Base-by-base conservation (phyloP, 345 rosid genomes). In the Brassica cretica region DNA sequence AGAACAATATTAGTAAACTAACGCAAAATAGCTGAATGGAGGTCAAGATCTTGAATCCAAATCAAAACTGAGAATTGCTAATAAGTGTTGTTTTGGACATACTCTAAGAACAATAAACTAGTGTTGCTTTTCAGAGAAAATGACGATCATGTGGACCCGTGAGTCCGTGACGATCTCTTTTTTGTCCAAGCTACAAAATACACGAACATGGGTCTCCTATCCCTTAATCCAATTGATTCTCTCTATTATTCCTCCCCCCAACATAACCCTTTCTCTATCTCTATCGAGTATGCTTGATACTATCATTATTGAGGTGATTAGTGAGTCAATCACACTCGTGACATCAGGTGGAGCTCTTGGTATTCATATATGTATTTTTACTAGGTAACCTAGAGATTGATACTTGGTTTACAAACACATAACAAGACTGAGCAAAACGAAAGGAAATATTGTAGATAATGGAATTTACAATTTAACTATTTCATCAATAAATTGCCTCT, bases 1-100 rank as follows among this genome's bases (percentile, higher is more conserved):
- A 60, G 64, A 12, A 60, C 64, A 60, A 10, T 60, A 32, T 4
- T 8, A 12, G 32, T 25, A 21, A 63, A 53, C 33, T 21, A 65
- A 53, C 21, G 58, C 18, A 53, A 5, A 24, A 35, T 32, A 35
- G 21, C 2, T 35, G 0, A 15, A 25, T 37, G 66, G 29, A 24
- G 25, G 16, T 74, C 66, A 44, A 58, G 15, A 59, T 67, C 49
- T 67, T 75, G 49, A 67, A 25, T 76, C 73, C 33, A 68, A 68
- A 59, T 39, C 60, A 59, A 56, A 68, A 16, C 24, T 27, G 4
- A 39, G 1, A 27, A 73, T 49, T n/a, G 27, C 14, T 72, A 8
- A n/a, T 10, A n/a, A 49, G 10, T 68, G 18, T 19, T 19, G 19
- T 30, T 10, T 41, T 66, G 51, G 64, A 35, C 14, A 21, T n/a